phyloP scores from a whole-genome alignment of 106 monocot genomes.

The Dendrobium catenatum region DNA sequence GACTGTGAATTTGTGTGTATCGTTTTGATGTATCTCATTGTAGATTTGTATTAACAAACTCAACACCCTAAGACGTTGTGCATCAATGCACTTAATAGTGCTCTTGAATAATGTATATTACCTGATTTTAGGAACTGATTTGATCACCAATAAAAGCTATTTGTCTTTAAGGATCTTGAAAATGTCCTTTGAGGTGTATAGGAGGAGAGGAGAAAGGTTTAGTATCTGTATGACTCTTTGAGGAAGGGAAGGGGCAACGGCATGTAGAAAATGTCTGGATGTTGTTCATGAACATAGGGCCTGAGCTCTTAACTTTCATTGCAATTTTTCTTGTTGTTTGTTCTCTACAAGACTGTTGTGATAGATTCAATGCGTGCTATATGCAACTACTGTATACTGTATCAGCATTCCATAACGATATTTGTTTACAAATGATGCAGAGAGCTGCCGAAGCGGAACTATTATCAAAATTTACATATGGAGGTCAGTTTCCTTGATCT shows the following conservation, averaged over 20 bases:
- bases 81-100: neutral
- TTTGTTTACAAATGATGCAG: slow-evolving; percentile 23
- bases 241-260: neutral
- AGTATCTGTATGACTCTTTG: neutral
- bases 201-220: neutral
- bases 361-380: neutral
- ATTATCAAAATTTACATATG: slow-evolving; percentile 62
- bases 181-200: neutral
- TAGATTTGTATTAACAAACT: too few relatives aligned
- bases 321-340: neutral
- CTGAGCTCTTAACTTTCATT: neutral
- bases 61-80: too few relatives aligned
- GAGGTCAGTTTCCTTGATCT: slow-evolving; percentile 30
- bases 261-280: neutral
- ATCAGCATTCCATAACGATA: neutral
- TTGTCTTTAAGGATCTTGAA: neutral
- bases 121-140: neutral
- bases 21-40: too few relatives aligned
- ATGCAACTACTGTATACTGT: neutral
- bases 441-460: slow-evolving; percentile 75
- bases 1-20: too few relatives aligned
- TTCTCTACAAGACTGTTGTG: neutral
- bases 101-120: neutral
- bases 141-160: neutral
- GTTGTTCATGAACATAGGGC: neutral